Conservation (phyloP, 108 stramenopile genomes). For the Fragilariopsis cylindrus region DNA sequence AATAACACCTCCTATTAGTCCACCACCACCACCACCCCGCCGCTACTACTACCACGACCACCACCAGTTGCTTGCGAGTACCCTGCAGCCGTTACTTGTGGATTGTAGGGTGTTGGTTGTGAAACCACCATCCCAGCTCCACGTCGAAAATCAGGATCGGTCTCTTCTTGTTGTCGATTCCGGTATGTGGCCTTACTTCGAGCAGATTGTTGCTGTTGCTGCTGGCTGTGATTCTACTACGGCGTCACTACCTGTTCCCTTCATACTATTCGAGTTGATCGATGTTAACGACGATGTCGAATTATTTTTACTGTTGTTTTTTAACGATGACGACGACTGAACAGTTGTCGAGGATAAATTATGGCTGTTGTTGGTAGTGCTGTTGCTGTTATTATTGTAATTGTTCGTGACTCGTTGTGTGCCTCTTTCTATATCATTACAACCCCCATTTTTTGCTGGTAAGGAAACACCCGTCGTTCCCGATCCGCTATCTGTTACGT, state of each 20-base stretch:
- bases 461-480: not conserved
- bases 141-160: conserved; percentile 87
- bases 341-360: not conserved
- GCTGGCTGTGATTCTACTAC: not conserved
- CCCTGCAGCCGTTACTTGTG: not conserved
- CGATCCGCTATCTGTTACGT: no score
- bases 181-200: conserved; percentile 75
- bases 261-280: not conserved
- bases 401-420: not conserved
- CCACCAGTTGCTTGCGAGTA: not conserved
- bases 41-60: not conserved
- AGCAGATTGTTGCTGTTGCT: conserved; percentile 3
- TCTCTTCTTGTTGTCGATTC: conserved; percentile 78
- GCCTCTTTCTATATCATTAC: not conserved
- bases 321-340: not conserved
- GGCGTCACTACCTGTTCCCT: conserved; percentile 8
- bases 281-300: conserved; percentile 6
- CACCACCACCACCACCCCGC: no score
- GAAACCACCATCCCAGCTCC: conserved; percentile 12
- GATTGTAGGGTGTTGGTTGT: not conserved
- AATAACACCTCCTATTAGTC: not conserved
- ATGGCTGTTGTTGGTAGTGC: not conserved
- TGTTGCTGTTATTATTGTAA: conserved; percentile 1
- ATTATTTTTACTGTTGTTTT: not conserved
- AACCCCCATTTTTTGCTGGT: not conserved